Conservation (phyloP, 257 asterid genomes). For the Solanum corneliomulleri region DNA sequence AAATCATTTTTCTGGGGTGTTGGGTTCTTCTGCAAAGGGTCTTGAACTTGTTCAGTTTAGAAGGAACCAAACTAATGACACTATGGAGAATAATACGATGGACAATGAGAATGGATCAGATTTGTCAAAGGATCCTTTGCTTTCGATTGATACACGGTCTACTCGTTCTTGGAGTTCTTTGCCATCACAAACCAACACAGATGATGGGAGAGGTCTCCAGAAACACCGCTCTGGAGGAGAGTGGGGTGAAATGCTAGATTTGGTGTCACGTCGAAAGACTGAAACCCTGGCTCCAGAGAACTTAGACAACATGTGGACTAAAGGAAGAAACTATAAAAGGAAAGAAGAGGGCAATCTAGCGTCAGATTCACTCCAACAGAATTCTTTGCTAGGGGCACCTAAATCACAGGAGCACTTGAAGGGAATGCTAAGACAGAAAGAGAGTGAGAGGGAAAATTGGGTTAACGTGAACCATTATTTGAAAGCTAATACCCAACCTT, state of each 20-base stretch:
- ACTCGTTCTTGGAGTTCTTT: slow-evolving; percentile 72
- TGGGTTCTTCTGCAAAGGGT: slow-evolving; percentile 75
- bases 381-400: slow-evolving; percentile 29
- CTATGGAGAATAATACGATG: slow-evolving; percentile 21
- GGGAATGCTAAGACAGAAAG: slow-evolving; percentile 25
- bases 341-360: slow-evolving; percentile 31
- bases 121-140: slow-evolving; percentile 80
- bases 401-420: slow-evolving; percentile 35
- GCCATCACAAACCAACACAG: slow-evolving; percentile 31
- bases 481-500: slow-evolving; percentile 7
- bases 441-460: slow-evolving; percentile 10
- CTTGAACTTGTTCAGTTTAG: slow-evolving; percentile 85
- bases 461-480: background rate
- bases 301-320: slow-evolving; percentile 95
- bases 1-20: slow-evolving; percentile 39
- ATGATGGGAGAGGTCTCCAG: slow-evolving; percentile 44
- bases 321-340: slow-evolving; percentile 71
- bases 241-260: slow-evolving; percentile 80
- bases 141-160: slow-evolving; percentile 60
- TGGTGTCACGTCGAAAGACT: slow-evolving; percentile 62
- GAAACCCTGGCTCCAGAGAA: slow-evolving; percentile 85
- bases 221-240: slow-evolving; percentile 60
- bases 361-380: slow-evolving; percentile 20
- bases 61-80: slow-evolving; percentile 39
- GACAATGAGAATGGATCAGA: slow-evolving; percentile 16